Conservation (phyloP, 768 basidiomycete species). For the Hygrocybe punicea region DNA sequence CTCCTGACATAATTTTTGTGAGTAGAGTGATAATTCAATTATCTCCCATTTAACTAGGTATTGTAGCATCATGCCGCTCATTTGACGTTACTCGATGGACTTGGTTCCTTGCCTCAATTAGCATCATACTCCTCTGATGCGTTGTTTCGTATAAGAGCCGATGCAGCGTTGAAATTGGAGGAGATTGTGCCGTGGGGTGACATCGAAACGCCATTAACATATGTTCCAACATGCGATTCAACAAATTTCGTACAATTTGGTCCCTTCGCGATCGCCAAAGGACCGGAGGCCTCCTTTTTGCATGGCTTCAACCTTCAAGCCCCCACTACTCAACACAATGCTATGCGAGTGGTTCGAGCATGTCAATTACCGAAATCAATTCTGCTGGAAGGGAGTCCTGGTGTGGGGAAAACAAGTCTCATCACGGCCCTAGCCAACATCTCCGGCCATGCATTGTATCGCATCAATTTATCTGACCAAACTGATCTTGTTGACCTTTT, state of each 20-base stretch:
- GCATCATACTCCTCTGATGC: slow-evolving; percentile 58
- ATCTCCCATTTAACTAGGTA: slow-evolving; percentile 10
- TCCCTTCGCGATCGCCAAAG: slow-evolving; percentile 66
- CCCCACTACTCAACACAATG: slow-evolving; percentile 85
- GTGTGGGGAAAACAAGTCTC: slow-evolving; percentile 96
- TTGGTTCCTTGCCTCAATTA: slow-evolving; percentile 74
- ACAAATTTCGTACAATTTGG: slow-evolving; percentile 56
- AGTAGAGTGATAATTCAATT: slow-evolving; percentile 21
- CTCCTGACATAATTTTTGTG: slow-evolving; percentile 63
- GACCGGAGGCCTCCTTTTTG: slow-evolving; percentile 36
- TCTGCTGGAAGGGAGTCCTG: slow-evolving; percentile 94
- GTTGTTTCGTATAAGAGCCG: slow-evolving; percentile 57
- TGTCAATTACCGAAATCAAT: slow-evolving; percentile 90
- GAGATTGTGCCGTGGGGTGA: slow-evolving; percentile 50
- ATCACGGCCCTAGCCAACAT: slow-evolving; percentile 81
- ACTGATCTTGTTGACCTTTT: slow-evolving; percentile 96
- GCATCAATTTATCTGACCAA: slow-evolving; percentile 98
- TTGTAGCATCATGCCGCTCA: slow-evolving; percentile 85
- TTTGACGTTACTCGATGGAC: slow-evolving; percentile 89
- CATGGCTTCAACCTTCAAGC: slow-evolving; percentile 76
- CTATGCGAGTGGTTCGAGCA: slow-evolving; percentile 83
- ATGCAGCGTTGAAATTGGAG: slow-evolving; percentile 53
- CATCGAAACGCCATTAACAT: slow-evolving; percentile 22
- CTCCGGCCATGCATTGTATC: slow-evolving; percentile 73
- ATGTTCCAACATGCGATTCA: slow-evolving; percentile 33